Percentiles rank a stretch among this genome's conserved stretches.
Evolutionary conservation across 345 rosid genomes (phyloP).

Genomic region (Conringia planisiliqua): DNA sequence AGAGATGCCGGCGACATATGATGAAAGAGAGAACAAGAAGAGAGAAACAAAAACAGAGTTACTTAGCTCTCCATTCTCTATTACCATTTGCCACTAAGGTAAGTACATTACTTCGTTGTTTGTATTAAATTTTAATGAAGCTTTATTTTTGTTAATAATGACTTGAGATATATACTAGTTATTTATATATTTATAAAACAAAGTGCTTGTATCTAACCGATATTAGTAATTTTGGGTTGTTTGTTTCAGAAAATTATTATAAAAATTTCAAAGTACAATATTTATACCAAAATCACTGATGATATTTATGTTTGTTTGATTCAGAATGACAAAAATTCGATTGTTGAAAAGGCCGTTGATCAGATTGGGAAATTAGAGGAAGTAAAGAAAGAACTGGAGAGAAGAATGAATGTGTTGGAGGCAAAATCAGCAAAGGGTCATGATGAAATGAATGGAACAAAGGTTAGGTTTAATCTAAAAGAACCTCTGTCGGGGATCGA

Average conservation of each 20-base stretch:
- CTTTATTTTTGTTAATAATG: not conserved
- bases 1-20: slow-evolving; percentile 46
- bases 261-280: not conserved
- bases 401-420: slow-evolving; percentile 33
- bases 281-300: not conserved
- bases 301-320: not conserved
- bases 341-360: slow-evolving; percentile 40
- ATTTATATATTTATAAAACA: not conserved
- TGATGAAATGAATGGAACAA: slow-evolving; percentile 24
- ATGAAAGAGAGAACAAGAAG: slow-evolving; percentile 72
- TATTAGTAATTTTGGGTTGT: not conserved
- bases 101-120: slow-evolving; percentile 3
- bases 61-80: slow-evolving; percentile 48
- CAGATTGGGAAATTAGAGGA: slow-evolving; percentile 42
- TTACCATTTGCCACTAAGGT: slow-evolving; percentile 68
- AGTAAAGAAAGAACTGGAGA: slow-evolving; percentile 42
- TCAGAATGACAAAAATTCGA: slow-evolving; percentile 63
- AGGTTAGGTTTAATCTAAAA: slow-evolving; percentile 37
- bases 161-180: not conserved
- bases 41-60: slow-evolving; percentile 55
- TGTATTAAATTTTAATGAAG: not conserved
- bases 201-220: not conserved
- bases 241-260: not conserved
- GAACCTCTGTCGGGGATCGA: slow-evolving; percentile 56
- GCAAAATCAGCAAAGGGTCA: slow-evolving; percentile 1